A percentile compares a stretch with the other conserved stretches of the same genome.
phyloP scores from a whole-genome alignment of 176 grass and related monocot species.

The Elymus sibiricus region DNA sequence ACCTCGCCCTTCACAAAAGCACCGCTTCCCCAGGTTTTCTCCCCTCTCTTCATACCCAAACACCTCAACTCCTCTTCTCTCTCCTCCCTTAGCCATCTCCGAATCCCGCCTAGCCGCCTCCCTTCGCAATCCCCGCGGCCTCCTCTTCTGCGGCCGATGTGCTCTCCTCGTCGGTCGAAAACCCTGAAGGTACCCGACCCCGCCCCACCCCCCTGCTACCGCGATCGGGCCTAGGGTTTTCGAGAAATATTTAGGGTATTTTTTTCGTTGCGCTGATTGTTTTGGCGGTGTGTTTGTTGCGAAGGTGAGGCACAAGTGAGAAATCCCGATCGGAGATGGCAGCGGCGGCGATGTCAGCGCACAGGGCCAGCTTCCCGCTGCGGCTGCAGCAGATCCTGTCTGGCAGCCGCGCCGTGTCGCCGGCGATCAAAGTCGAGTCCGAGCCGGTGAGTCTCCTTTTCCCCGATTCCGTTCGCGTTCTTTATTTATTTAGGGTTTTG shows the following conservation, averaged over 20 bases:
- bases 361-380: slow-evolving; percentile 81
- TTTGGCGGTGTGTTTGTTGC: slow-evolving; percentile 11
- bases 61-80: slow-evolving; percentile 4
- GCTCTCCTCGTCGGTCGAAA: slow-evolving; percentile 31
- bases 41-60: slow-evolving; percentile 7
- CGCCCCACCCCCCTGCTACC: background rate
- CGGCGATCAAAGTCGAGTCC: slow-evolving; percentile 82
- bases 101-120: background rate
- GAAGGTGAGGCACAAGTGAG: slow-evolving; percentile 50
- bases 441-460: slow-evolving; percentile 60
- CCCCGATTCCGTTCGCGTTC: background rate
- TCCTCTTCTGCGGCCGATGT: slow-evolving; percentile 36
- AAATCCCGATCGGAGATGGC: slow-evolving; percentile 37
- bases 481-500: slow-evolving; percentile 28
- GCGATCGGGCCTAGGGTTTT: slow-evolving; percentile 59
- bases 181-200: slow-evolving; percentile 43
- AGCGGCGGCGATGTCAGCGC: slow-evolving; percentile 65
- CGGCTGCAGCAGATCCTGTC: slow-evolving; percentile 94
- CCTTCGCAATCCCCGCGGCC: background rate
- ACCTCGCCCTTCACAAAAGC: slow-evolving; percentile 22
- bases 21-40: slow-evolving; percentile 21
- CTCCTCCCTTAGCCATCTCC: slow-evolving; percentile 15
- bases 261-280: slow-evolving; percentile 14
- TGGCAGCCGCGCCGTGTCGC: slow-evolving; percentile 61
- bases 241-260: slow-evolving; percentile 5